Evolutionary conservation across 352 stramenopile species (phyloP).

Genomic region (Phytophthora constricta): DNA sequence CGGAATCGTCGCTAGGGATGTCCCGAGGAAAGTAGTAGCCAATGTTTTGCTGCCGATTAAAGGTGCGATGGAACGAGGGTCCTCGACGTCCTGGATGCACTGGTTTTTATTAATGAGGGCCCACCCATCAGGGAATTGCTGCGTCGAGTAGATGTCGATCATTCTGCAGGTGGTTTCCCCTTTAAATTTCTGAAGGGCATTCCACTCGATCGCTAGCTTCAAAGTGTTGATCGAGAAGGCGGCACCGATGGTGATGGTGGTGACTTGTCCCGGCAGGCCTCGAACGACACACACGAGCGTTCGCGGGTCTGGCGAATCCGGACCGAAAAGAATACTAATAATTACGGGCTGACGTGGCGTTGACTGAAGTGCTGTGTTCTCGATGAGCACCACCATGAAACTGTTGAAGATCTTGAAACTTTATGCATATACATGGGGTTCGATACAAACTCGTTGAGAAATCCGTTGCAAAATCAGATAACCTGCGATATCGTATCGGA

Average conservation of each 20-base stretch:
- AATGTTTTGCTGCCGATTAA: background rate
- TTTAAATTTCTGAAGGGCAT: background rate
- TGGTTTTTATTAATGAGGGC: background rate
- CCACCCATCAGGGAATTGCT: background rate
- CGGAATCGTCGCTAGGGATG: background rate
- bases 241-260: background rate
- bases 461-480: too few species aligned
- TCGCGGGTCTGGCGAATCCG: too few species aligned
- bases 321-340: too few species aligned
- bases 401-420: too few species aligned
- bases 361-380: too few species aligned
- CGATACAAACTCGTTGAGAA: too few species aligned
- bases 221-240: background rate
- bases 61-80: background rate
- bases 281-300: background rate
- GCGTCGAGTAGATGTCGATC: background rate
- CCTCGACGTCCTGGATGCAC: background rate
- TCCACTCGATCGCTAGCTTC: background rate
- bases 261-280: background rate
- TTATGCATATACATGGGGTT: too few species aligned
- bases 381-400: too few species aligned
- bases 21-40: background rate
- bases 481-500: too few species aligned
- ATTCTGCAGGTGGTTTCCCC: background rate
- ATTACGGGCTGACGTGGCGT: too few species aligned